Base-by-base conservation (phyloP, 306 rosid species). In the Inga laurina region DNA sequence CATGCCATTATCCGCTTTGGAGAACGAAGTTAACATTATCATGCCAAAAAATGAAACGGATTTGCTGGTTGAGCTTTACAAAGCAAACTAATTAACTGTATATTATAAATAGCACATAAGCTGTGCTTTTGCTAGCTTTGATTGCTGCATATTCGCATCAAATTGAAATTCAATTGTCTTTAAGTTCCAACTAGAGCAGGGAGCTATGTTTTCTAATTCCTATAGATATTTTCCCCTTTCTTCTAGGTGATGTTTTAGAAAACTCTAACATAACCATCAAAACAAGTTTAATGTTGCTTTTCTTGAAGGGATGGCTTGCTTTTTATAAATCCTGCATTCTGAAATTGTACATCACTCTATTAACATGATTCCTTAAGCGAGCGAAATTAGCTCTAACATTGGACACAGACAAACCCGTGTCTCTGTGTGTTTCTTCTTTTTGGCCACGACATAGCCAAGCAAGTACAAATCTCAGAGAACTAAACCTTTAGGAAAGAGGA, bases 1-100 rank as follows among this genome's bases (percentile, higher is more conserved):
- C n/a, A 73, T 82, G 27, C 13, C 75, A 22, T 13, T 56, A 61
- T 73, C 76, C 11, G 69, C 16, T 65, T 80, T 41, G 48, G 69
- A 80, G 74, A 76, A 46, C 62, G 65, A 75, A 75, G 59, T 72
- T n/a, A 22, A 41, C 14, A 46, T 46, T 64, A 61, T 12, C 45
- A 71, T 65, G 78, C 75, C 73, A 77, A 62, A 27, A 62, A 44
- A 66, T 6, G 14, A 27, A 64, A 14, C 18, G 21, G 19, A 64
- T 64, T 30, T 13, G 39, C 9, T 27, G 62, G 44, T 49, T 27
- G 54, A 46, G 44, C 24, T 73, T 2, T 10, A 22, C 11, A 72
- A 52, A 65, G 56, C 32, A 41, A 21, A 70, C 30, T 10, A 69
- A 8, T 24, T 39, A 69, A 69, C 49, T 39, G 27, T 10, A 19